Percentiles rank a stretch among this genome's conserved stretches.
phyloP scores from a whole-genome alignment of 2,329 filamentous ascomycete species.

The Lasiodiplodia sp. region DNA sequence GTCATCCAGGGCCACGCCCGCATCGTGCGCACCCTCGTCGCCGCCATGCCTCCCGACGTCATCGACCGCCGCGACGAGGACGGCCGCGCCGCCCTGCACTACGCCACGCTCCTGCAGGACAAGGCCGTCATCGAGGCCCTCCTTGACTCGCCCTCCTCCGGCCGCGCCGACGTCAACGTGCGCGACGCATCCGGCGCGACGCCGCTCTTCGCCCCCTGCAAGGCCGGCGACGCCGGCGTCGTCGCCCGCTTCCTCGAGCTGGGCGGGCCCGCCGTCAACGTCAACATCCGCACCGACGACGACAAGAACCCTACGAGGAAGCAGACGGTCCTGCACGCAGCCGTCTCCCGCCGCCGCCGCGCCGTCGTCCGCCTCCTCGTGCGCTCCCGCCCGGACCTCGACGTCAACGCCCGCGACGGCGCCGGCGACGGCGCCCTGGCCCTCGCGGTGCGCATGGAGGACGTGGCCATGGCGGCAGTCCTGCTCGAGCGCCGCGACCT shows the following conservation, averaged over 20 bases:
- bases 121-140: not conserved
- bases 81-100: constrained; percentile 2
- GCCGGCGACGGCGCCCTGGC: not conserved
- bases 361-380: not conserved
- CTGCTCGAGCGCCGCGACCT: not conserved
- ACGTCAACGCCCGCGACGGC: not conserved
- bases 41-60: not conserved
- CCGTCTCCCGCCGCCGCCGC: not conserved
- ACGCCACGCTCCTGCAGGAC: not conserved
- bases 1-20: constrained; percentile 6
- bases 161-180: not conserved
- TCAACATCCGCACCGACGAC: not conserved
- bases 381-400: not conserved
- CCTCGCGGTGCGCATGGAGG: not conserved
- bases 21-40: not conserved
- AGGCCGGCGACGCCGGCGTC: not conserved
- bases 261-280: not conserved
- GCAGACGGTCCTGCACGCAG: not conserved
- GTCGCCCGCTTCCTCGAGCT: not conserved
- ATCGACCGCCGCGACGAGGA: constrained; percentile 7
- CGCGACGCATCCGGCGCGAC: not conserved
- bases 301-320: not conserved
- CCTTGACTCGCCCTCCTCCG: not conserved
- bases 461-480: not conserved
- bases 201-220: not conserved